Evolutionary conservation across 805 yeast species (phyloP).

Genomic region (Clavispora asparagi): DNA sequence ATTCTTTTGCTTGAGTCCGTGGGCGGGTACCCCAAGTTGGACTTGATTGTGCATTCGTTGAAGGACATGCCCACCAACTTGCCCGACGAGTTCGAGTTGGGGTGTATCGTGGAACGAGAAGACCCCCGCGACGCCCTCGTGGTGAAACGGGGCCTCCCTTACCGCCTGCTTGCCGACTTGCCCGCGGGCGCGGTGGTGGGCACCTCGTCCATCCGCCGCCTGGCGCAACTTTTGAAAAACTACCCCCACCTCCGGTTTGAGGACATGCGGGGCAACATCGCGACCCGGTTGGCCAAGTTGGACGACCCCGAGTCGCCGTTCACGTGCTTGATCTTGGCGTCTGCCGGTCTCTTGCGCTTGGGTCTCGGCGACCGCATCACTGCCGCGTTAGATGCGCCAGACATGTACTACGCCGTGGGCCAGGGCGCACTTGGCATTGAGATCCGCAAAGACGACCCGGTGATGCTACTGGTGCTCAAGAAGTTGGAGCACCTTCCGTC

Average conservation of each 20-base stretch:
- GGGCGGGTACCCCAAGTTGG: constrained; percentile 64
- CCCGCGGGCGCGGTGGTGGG: constrained; percentile 89
- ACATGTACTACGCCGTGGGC: constrained; percentile 96
- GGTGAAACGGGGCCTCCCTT: constrained; percentile 62
- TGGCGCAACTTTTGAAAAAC: constrained; percentile 79
- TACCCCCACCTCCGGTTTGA: constrained; percentile 76
- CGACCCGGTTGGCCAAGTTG: constrained; percentile 75
- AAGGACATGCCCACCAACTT: constrained; percentile 89
- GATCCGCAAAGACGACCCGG: constrained; percentile 64
- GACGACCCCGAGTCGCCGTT: constrained; percentile 65
- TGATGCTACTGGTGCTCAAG: constrained; percentile 53
- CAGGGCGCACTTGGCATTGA: constrained; percentile 97
- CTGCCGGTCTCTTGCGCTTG: constrained; percentile 82
- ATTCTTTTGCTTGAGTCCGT: constrained; percentile 59
- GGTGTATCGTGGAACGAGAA: constrained; percentile 79
- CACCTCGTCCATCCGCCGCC: constrained; percentile 89
- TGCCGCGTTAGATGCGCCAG: constrained; percentile 59
- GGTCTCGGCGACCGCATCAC: constrained; percentile 76
- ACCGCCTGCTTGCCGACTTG: constrained; percentile 61
- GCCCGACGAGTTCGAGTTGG: constrained; percentile 86
- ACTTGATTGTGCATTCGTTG: constrained; percentile 87
- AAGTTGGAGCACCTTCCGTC: constrained; percentile 63
- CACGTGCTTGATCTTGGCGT: constrained; percentile 78
- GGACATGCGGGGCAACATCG: constrained; percentile 74
- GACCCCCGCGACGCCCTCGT: constrained; percentile 93